Conservation (phyloP, 23 red algal genomes). For the Gracilaria caudata region DNA sequence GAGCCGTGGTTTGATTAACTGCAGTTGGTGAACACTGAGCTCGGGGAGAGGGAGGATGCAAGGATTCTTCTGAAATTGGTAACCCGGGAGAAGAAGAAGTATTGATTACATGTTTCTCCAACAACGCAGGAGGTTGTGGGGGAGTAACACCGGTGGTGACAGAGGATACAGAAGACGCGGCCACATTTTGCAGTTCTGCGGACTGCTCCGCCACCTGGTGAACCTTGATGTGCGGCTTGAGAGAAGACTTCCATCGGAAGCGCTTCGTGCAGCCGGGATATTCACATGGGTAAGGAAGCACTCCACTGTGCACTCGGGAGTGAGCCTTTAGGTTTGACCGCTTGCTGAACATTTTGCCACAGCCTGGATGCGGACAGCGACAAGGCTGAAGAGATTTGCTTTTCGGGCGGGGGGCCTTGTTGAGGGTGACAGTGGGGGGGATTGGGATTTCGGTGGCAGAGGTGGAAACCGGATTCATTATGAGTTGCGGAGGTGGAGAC, state of each 20-base stretch:
- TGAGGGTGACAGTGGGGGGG: background rate
- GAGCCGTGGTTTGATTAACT: background rate
- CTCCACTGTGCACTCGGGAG: constrained; percentile 66
- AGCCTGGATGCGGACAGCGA: constrained; percentile 36
- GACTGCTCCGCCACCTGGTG: constrained; percentile 1
- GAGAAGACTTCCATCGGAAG: constrained; percentile 75
- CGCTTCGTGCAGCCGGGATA: constrained; percentile 66
- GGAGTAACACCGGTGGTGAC: background rate
- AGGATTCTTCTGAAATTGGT: background rate
- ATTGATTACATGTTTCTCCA: background rate
- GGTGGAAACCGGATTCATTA: background rate
- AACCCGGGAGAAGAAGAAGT: background rate
- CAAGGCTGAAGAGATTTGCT: constrained; percentile 70
- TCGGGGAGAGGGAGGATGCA: background rate
- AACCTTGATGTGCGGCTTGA: constrained; percentile 65
- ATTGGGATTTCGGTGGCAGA: background rate
- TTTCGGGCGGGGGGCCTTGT: constrained; percentile 26
- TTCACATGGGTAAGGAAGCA: constrained; percentile 61
- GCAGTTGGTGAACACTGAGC: constrained; percentile 14
- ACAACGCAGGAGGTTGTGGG: too few species aligned
- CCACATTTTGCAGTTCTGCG: background rate
- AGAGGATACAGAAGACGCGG: background rate
- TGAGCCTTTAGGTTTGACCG: constrained; percentile 77
- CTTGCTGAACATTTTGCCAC: constrained; percentile 79
- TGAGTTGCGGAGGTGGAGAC: background rate